Evolutionary conservation across 2,329 filamentous ascomycete genomes (phyloP), one percentile per base, ranked within the genome.

Genomic region (Curvularia lunata): DNA sequence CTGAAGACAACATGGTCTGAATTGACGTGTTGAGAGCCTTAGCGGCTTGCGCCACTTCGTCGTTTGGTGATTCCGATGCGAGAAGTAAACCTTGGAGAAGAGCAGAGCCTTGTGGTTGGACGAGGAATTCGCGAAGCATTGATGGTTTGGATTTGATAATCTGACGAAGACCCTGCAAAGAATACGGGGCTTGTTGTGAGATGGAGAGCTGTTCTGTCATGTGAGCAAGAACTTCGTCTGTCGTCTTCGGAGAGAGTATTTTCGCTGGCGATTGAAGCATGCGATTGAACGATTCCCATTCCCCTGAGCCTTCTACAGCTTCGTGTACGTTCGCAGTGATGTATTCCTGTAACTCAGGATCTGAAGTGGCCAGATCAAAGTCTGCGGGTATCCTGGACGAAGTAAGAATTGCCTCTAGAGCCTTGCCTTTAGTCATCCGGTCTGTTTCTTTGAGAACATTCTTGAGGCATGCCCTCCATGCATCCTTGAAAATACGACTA

Each of bases 81-180:
- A 79, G 80, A 1, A 87, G 70, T 10, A 88, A 71, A 45, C 78
- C 81, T 32, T 81, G 82, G 3, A 86, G 74, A 23, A 88, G 71
- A 45, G 78, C 77, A 3, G 81, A 80, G 9, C 84, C 84, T 64
- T 81, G 65, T 13, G 71, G 50, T 5, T 80, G 78, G 19, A 73
- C 68, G 10, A 82, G 70, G 56, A 83, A 84, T 1, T 71, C 69
- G 52, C 76, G 75, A 10, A 84, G 56, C 34, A 80, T 72, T 8
- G 73, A 69, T 1, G 78, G 76, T 51, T 76, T 78, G 21, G 77
- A 72, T 42, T 75, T 75, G 34, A 76, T 69, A 41, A 84, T 73
- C 52, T 79, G 73, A 56, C 79, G 77, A 63, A 85, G 67, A 10
- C 82, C 80, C 64, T 81, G 69, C 63, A 84, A 50, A 1, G 77